A percentile compares a stretch with the other conserved stretches of the same genome.
phyloP scores from a whole-genome alignment of 148 eudicot species.

The Fagopyrum homotropicum region DNA sequence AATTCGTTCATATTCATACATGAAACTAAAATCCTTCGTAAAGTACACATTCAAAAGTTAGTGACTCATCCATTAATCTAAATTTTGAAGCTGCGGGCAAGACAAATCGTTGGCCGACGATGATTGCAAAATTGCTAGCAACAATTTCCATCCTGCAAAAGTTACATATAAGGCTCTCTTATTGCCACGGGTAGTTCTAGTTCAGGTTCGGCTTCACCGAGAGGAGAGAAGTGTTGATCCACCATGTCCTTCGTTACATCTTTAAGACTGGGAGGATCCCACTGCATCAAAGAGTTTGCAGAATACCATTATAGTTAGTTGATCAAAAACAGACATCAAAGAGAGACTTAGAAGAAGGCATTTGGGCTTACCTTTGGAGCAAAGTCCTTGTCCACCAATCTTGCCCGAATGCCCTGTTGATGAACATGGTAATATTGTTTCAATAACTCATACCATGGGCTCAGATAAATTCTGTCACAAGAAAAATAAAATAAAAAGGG shows the following conservation, averaged over 20 bases:
- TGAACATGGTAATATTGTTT: background rate
- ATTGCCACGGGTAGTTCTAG: conserved; percentile 64
- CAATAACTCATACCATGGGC: background rate
- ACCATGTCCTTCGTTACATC: conserved; percentile 85
- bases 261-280: conserved; percentile 68
- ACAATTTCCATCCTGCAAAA: background rate
- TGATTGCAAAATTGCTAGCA: conserved; percentile 3
- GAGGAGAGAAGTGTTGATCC: conserved; percentile 55
- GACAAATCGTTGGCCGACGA: no score
- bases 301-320: background rate
- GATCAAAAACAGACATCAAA: background rate
- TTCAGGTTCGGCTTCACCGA: conserved; percentile 55
- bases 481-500: background rate
- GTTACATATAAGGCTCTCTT: conserved; percentile 71
- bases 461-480: background rate
- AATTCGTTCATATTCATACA: conserved; percentile 5
- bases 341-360: no score
- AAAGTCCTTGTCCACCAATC: conserved; percentile 88
- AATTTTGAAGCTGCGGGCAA: background rate
- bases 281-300: conserved; percentile 39
- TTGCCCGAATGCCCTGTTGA: conserved; percentile 79
- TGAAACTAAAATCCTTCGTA: background rate
- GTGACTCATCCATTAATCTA: conserved; percentile 1
- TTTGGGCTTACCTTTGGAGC: conserved; percentile 64
- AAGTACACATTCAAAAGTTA: background rate